These are phyloP conservation scores for Gossypium turneri DNA, from an alignment of 345 rosid species.

Conservation along the genomic window DNA sequence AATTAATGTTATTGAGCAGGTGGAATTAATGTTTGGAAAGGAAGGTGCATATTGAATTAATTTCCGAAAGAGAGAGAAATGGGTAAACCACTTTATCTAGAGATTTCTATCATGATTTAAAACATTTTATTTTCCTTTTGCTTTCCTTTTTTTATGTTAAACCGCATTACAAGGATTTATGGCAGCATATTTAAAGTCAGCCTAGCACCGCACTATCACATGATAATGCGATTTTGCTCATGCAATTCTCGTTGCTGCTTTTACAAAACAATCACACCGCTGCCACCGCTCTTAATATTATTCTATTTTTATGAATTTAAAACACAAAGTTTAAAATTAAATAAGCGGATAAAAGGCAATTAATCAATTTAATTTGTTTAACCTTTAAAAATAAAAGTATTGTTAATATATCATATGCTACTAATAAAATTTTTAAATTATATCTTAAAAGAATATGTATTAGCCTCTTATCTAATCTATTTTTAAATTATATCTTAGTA, in stretches of 20 bases:
- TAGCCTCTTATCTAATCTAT: not conserved
- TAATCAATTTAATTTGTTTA: too few species aligned
- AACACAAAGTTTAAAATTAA: too few species aligned
- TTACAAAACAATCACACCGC: not conserved
- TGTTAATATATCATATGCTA: too few species aligned
- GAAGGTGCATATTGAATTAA: too few species aligned
- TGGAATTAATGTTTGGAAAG: too few species aligned
- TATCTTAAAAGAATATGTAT: not conserved
- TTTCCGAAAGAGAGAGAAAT: too few species aligned
- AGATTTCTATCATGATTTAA: not conserved
- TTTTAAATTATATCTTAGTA: not conserved
- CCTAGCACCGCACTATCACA: not conserved
- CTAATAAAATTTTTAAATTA: not conserved
- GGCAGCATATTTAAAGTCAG: not conserved
- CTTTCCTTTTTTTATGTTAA: not conserved
- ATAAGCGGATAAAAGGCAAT: too few species aligned
- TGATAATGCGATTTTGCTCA: not conserved
- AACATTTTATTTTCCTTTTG: not conserved
- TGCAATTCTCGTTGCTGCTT: slow-evolving; percentile 5
- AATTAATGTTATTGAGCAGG: too few species aligned
- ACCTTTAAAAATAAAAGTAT: too few species aligned
- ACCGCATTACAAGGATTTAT: not conserved
- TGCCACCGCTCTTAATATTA: not conserved
- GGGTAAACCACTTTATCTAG: not conserved
- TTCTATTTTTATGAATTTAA: too few species aligned